Conservation (phyloP, 164 flowering plant species). For the Protea cynaroides region DNA sequence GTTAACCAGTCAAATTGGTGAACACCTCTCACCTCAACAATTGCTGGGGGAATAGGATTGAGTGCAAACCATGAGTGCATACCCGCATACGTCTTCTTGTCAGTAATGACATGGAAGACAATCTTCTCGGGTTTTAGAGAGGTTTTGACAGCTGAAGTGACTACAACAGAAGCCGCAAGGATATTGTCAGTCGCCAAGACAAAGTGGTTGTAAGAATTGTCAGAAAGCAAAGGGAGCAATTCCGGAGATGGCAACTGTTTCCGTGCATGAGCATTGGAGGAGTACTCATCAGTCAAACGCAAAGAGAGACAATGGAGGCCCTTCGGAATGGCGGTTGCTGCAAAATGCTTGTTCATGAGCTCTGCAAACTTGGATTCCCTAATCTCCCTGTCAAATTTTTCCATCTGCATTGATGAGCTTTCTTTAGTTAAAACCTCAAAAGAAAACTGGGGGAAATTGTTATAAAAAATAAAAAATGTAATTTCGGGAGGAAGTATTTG, state of each 20-base stretch:
- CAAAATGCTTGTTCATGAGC: slow-evolving; percentile 77
- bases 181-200: slow-evolving; percentile 66
- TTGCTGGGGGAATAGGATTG: slow-evolving; percentile 58
- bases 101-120: slow-evolving; percentile 77
- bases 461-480: not conserved
- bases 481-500: not conserved
- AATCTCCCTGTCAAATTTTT: slow-evolving; percentile 57
- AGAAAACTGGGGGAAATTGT: too few relatives aligned
- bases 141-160: slow-evolving; percentile 54
- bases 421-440: not conserved
- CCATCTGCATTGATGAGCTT: slow-evolving; percentile 38
- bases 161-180: slow-evolving; percentile 80
- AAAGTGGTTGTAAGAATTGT: slow-evolving; percentile 66
- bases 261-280: slow-evolving; percentile 75
- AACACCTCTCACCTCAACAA: slow-evolving; percentile 68
- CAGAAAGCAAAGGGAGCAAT: slow-evolving; percentile 56
- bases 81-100: slow-evolving; percentile 78
- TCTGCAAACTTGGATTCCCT: slow-evolving; percentile 65
- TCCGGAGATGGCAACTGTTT: slow-evolving; percentile 71
- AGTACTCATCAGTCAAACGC: slow-evolving; percentile 75
- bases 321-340: slow-evolving; percentile 72
- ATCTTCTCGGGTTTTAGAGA: slow-evolving; percentile 56
- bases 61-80: slow-evolving; percentile 91
- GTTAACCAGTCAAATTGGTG: slow-evolving; percentile 87
- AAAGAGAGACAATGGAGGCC: slow-evolving; percentile 72